Percentiles rank a stretch among this genome's conserved stretches.
Conservation (phyloP, 768 basidiomycete genomes). For the Basidioascus undulatus region DNA sequence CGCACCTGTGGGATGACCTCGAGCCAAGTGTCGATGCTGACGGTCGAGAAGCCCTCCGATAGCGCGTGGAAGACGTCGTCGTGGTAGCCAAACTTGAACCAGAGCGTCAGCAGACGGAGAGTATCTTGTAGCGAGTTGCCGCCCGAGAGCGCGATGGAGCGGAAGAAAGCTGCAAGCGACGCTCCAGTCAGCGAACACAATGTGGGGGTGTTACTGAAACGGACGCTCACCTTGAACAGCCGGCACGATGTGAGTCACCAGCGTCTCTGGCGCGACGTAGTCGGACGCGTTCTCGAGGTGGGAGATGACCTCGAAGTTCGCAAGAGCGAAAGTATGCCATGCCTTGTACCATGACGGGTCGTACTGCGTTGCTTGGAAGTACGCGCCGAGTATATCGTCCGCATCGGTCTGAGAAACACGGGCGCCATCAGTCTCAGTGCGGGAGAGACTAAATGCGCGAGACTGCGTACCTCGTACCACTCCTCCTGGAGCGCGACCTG, state of each 20-base stretch:
- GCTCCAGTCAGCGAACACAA: background rate
- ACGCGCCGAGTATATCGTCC: slow-evolving; percentile 59
- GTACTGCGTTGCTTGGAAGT: slow-evolving; percentile 65
- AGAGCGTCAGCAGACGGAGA: slow-evolving; percentile 69
- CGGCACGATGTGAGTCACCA: slow-evolving; percentile 67
- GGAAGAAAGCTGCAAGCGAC: slow-evolving; percentile 37
- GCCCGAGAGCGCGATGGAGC: slow-evolving; percentile 69
- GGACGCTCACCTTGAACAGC: slow-evolving; percentile 55
- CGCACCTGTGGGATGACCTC: slow-evolving; percentile 91
- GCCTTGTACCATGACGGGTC: slow-evolving; percentile 97
- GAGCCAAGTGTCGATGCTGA: slow-evolving; percentile 93
- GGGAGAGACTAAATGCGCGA: too few species aligned
- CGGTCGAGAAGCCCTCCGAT: slow-evolving; percentile 56
- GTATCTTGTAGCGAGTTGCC: slow-evolving; percentile 87
- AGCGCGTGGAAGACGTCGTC: slow-evolving; percentile 77
- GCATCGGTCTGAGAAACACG: slow-evolving; percentile 57
- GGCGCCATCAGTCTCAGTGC: too few species aligned
- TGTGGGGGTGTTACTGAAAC: background rate
- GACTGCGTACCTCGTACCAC: slow-evolving; percentile 50
- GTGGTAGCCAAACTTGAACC: slow-evolving; percentile 92
- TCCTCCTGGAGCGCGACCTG: slow-evolving; percentile 53
- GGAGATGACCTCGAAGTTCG: slow-evolving; percentile 80
- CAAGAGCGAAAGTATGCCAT: slow-evolving; percentile 95
- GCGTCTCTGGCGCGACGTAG: slow-evolving; percentile 32
- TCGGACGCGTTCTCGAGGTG: slow-evolving; percentile 43